Evolutionary conservation across 306 rosid species (phyloP).

Genomic region (Lathyrus sativus): DNA sequence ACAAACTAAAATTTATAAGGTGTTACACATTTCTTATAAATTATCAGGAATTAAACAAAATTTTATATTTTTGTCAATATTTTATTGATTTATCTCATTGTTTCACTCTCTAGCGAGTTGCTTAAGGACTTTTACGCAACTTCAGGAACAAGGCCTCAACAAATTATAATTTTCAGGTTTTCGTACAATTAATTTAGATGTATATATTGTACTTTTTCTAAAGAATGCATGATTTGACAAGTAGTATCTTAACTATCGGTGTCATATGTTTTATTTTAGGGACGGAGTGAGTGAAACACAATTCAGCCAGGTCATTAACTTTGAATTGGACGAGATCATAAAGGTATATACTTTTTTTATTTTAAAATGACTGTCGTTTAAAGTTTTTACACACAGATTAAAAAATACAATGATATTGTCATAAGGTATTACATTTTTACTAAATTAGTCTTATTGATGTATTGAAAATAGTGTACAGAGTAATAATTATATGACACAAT

Average conservation of each 20-base stretch:
- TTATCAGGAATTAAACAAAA: too few species aligned
- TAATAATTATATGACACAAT: too few species aligned
- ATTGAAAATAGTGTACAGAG: too few species aligned
- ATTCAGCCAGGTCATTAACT: conserved; percentile 47
- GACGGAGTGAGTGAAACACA: conserved; percentile 55
- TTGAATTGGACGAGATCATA: conserved; percentile 42
- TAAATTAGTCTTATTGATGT: too few species aligned
- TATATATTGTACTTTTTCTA: neutral
- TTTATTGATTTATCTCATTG: neutral
- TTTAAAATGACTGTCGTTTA: too few species aligned
- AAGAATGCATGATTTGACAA: neutral
- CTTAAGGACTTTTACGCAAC: conserved; percentile 30
- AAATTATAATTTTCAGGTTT: conserved; percentile 50
- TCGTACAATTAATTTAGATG: neutral
- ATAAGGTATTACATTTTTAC: too few species aligned
- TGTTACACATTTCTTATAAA: too few species aligned
- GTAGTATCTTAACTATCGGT: too few species aligned
- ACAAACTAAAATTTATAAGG: neutral
- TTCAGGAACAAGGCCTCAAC: conserved; percentile 38
- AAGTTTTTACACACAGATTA: too few species aligned
- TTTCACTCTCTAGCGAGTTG: conserved; percentile 36
- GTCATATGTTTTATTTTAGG: conserved; percentile 16
- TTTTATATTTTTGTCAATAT: too few species aligned
- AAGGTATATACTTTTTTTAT: conserved; percentile 44
- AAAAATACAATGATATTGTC: too few species aligned